Conservation (phyloP, 2,329 filamentous ascomycete genomes). For the Trichoderma aggressivum region DNA sequence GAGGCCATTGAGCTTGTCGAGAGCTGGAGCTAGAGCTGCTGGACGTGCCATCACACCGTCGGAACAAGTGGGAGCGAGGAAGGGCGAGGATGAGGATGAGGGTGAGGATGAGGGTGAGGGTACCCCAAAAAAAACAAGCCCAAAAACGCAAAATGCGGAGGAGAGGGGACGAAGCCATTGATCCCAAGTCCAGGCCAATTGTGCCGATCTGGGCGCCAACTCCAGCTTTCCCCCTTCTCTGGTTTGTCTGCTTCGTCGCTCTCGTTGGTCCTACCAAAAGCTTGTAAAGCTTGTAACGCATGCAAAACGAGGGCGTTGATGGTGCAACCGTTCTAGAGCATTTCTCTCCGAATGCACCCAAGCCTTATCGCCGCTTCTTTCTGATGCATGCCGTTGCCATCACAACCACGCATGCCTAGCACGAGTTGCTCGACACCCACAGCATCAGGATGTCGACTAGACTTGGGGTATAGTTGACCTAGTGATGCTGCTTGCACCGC, state of each 20-base stretch:
- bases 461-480: conserved; percentile 9
- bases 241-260: not conserved
- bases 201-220: not conserved
- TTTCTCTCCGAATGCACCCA: not conserved
- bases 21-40: conserved; percentile 8
- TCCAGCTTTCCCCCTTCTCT: not conserved
- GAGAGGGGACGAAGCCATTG: not conserved
- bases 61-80: conserved; percentile 5
- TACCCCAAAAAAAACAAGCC: not conserved
- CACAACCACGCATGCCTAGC: not conserved
- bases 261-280: not conserved
- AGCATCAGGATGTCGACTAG: not conserved
- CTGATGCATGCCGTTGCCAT: not conserved
- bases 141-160: not conserved
- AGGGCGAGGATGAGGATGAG: not conserved
- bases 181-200: not conserved
- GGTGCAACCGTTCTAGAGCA: not conserved
- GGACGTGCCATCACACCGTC: not conserved
- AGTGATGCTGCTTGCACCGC: not conserved
- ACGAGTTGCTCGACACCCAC: not conserved
- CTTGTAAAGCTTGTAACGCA: not conserved
- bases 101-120: not conserved
- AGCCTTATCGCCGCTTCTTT: not conserved
- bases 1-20: conserved; percentile 2
- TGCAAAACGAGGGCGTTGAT: not conserved